These are phyloP conservation scores for Chaetoceros tenuissimus DNA, from an alignment of 108 stramenopile genomes.

Conservation along the genomic window DNA sequence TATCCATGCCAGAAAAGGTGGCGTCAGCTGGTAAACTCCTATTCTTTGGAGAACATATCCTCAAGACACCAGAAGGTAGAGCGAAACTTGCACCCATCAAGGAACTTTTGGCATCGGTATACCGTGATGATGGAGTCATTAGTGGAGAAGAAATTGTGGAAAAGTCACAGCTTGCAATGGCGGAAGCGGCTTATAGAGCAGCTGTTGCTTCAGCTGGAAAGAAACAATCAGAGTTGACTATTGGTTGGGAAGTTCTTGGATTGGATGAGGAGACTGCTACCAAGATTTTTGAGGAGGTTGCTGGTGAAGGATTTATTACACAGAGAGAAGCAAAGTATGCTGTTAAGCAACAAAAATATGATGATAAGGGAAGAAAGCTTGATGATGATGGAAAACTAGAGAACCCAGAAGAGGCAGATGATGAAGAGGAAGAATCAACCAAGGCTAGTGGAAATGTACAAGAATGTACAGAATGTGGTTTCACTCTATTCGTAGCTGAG, in stretches of 20 bases:
- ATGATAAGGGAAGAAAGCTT: conserved; percentile 34
- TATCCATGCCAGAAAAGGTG: conserved; percentile 41
- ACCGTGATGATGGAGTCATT: conserved; percentile 27
- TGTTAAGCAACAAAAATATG: conserved; percentile 37
- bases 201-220: conserved; percentile 47
- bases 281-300: conserved; percentile 61
- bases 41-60: conserved; percentile 70
- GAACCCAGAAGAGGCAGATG: conserved; percentile 44
- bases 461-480: conserved; percentile 78
- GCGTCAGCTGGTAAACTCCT: conserved; percentile 64
- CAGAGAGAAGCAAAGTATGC: conserved; percentile 52
- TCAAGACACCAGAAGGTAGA: conserved; percentile 52
- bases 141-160: background rate
- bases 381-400: conserved; percentile 43
- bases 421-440: conserved; percentile 18
- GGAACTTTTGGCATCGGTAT: conserved; percentile 47
- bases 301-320: conserved; percentile 49
- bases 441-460: conserved; percentile 27
- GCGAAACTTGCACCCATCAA: conserved; percentile 36
- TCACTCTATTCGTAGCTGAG: conserved; percentile 81
- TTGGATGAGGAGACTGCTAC: conserved; percentile 57
- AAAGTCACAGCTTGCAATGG: conserved; percentile 36
- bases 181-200: conserved; percentile 66
- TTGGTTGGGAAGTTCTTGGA: conserved; percentile 84
- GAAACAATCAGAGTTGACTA: conserved; percentile 47